Evolutionary conservation across 2,329 filamentous ascomycete species (phyloP).

Genomic region (Paraphaeosphaeria minitans): DNA sequence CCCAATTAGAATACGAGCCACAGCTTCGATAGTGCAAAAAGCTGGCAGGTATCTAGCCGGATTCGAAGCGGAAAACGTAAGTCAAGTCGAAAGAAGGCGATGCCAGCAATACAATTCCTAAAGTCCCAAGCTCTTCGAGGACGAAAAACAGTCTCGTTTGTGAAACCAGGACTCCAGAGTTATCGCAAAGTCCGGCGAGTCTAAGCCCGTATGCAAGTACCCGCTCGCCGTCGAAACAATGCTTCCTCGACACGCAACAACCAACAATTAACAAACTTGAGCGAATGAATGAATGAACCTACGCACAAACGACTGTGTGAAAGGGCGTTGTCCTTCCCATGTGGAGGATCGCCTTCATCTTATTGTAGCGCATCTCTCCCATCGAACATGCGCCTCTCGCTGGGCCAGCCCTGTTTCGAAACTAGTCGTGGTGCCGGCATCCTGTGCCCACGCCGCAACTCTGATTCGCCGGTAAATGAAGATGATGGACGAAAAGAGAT

Average conservation of each 20-base stretch:
- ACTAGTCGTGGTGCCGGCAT: slow-evolving; percentile 8
- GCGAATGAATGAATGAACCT: neutral
- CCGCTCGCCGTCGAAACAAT: slow-evolving; percentile 8
- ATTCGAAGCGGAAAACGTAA: slow-evolving; percentile 9
- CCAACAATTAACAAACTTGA: neutral
- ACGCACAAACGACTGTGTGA: neutral
- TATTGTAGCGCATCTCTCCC: slow-evolving; percentile 9
- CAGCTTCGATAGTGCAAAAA: neutral
- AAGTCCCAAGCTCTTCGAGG: neutral
- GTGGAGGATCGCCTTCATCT: slow-evolving; percentile 9
- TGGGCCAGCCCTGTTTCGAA: slow-evolving; percentile 13
- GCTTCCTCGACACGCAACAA: neutral
- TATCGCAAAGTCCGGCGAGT: neutral
- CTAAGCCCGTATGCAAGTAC: slow-evolving; percentile 6
- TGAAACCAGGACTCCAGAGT: neutral
- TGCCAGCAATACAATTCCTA: neutral
- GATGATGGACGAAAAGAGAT: slow-evolving; percentile 9
- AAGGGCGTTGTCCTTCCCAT: neutral
- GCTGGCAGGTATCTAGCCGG: slow-evolving; percentile 16
- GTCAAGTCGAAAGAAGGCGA: neutral
- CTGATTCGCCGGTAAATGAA: slow-evolving; percentile 5
- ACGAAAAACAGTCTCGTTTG: neutral
- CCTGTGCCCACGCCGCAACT: neutral
- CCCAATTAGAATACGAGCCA: neutral
- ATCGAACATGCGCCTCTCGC: slow-evolving; percentile 10